These are phyloP conservation scores for Cyanophora paradoxa DNA, from an alignment of 78 protist genomes.

Conservation along the genomic window DNA sequence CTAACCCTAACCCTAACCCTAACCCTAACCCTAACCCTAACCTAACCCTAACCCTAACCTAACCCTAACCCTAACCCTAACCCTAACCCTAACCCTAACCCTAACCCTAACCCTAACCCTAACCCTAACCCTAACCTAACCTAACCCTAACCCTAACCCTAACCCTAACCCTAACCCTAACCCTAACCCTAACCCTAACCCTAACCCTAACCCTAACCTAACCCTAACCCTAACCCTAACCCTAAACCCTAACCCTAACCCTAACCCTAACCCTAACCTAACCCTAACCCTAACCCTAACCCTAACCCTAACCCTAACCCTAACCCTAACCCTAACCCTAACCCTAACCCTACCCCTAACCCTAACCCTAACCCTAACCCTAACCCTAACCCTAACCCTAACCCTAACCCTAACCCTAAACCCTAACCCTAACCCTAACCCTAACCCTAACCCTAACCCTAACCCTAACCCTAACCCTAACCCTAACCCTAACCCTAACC, in stretches of 20 bases:
- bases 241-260: slow-evolving; percentile 3
- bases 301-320: slow-evolving; percentile 22
- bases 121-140: too few species aligned
- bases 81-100: neutral
- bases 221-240: slow-evolving; percentile 23
- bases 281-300: too few species aligned
- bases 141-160: slow-evolving; percentile 11
- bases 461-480: slow-evolving; percentile 23
- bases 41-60: too few species aligned
- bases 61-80: too few species aligned
- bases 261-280: too few species aligned
- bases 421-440: slow-evolving; percentile 21
- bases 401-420: slow-evolving; percentile 23
- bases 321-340: slow-evolving; percentile 23
- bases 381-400: slow-evolving; percentile 23
- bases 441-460: slow-evolving; percentile 21
- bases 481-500: slow-evolving; percentile 24
- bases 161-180: slow-evolving; percentile 6
- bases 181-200: slow-evolving; percentile 2
- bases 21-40: too few species aligned
- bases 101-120: slow-evolving; percentile 11
- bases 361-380: too few species aligned
- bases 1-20: too few species aligned
- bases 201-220: too few species aligned
- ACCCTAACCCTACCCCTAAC: too few species aligned